phyloP scores from a whole-genome alignment of 345 rosid genomes.

The Balakata baccata region DNA sequence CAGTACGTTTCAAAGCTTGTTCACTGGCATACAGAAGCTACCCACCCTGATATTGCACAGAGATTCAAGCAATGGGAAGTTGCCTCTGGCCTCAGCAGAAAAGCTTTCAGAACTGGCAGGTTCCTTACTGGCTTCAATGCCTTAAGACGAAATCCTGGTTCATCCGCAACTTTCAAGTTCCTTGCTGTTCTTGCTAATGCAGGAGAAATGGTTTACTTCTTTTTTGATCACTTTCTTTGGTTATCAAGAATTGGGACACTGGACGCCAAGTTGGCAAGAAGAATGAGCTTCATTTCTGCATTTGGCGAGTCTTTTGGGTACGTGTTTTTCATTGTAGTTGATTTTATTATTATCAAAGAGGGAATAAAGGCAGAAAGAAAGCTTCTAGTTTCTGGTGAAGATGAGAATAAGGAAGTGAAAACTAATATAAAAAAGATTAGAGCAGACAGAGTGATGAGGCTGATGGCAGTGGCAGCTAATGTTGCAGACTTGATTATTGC shows the following conservation, averaged over 20 bases:
- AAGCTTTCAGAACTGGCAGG: constrained; percentile 87
- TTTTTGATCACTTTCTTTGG: constrained; percentile 95
- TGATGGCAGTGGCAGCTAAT: constrained; percentile 85
- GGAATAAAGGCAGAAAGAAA: constrained; percentile 49
- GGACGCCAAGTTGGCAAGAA: constrained; percentile 57
- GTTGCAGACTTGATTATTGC: constrained; percentile 84
- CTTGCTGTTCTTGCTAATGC: constrained; percentile 75
- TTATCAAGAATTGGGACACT: constrained; percentile 77
- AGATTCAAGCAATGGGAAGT: constrained; percentile 91
- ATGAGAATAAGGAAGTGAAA: constrained; percentile 26
- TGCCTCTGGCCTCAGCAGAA: constrained; percentile 87
- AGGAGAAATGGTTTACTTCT: constrained; percentile 94
- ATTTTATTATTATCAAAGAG: constrained; percentile 53
- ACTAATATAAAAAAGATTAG: constrained; percentile 45
- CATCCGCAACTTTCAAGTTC: constrained; percentile 42
- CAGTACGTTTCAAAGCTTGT: constrained; percentile 94
- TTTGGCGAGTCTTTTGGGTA: constrained; percentile 98
- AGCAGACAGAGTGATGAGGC: constrained; percentile 68
- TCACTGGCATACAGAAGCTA: constrained; percentile 61
- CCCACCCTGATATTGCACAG: constrained; percentile 47
- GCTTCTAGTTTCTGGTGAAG: constrained; percentile 32
- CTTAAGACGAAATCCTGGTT: constrained; percentile 64
- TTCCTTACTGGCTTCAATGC: constrained; percentile 94
- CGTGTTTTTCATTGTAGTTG: constrained; percentile 64
- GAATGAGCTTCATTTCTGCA: constrained; percentile 92